Base-by-base conservation (phyloP, 179 eudicot genomes). In the Dionaea muscipula region DNA sequence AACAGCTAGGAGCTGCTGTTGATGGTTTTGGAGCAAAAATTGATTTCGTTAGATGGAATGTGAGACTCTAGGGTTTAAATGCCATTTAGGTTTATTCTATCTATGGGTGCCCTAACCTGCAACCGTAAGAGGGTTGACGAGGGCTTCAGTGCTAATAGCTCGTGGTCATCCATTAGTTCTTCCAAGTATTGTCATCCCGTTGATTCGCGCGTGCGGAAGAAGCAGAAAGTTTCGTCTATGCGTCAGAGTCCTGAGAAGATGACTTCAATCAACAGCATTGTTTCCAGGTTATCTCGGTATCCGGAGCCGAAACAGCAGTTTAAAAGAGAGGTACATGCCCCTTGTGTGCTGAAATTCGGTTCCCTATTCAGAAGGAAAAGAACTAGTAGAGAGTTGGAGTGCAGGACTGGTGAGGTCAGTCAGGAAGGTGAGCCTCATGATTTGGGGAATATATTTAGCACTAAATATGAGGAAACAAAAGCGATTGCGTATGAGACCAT, bases 311-410 rank as follows among this genome's bases (percentile, higher is more conserved):
- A 59, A 22, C 44, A 50, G 27, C 68, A 37, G 68, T 45, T 80
- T 3, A 52, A 25, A 55, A 72, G 94, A 61, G 75, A 73, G 59
- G 73, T 82, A 39, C 94, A 85, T 53, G 96, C 90, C 28, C 96
- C 96, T 47, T 71, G 75, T 56, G 69, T 31, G 19, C 23, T 12
- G 2, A 75, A 51, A 26, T 54, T 68, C 2, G 74, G 81, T 63
- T 61, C 53, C 60, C 28, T 28, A 23, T 41, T 49, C 14, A 67
- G 54, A 63, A 56, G 50, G 18, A 69, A 54, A 63, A 59, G 47
- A 44, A 70, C 38, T 46, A 53, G 36, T 31, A 38, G 57, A 11
- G 66, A 48, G 19, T 47, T 59, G 22, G 66, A 41, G 71, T 13
- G 40, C 51, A 45, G 51, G 26, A 39, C 8, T 53, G 51, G 51